Evolutionary conservation across 306 rosid genomes (phyloP), one percentile per base, ranked within the genome.

Genomic region (Fagus sylvatica): DNA sequence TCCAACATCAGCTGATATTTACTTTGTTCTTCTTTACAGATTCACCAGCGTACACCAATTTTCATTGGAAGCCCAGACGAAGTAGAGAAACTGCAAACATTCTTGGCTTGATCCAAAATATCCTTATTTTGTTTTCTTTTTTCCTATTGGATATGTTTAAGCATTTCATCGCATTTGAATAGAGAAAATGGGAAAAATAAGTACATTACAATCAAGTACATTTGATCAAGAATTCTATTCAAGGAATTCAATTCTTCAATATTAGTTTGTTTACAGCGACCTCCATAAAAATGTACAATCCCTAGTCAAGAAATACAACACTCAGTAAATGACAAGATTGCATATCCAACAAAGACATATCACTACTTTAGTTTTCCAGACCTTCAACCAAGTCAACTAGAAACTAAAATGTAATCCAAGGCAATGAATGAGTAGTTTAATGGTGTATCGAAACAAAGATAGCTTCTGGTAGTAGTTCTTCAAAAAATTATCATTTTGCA

Each of bases 21-120:
- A 7, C 6, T 76, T 13, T 68, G 16, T 46, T 43, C 7, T 55
- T 39, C 2, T 51, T 56, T 53, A 57, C 80, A 84, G 80, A 57
- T 84, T 53, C 88, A 84, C 75, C 85, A 80, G 74, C 81, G 81
- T 40, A 54, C 85, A 54, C 80, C 85, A 64, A 80, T 77, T 77
- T 81, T 67, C 57, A 77, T 80, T 53, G 83, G 88, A 77, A 84
- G 88, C 68, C 54, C 85, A 8, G 82, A 78, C 17, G 88, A 84
- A 71, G 76, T 80, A 19, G 88, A 84, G 22, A 68, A 77, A 70
- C 30, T 80, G 65, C 77, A 76, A 43, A 68, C 69, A 75, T 84
- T 64, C 67, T 73, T 80, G 74, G 82, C 82, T 72, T 76, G 75
- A 83, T 43, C 32, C 59, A 5, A 8, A 32, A n/a, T 57, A 13